These are phyloP conservation scores for Rhizophagus clarus DNA, from an alignment of 192 early-diverging fungal genomes.

Conservation along the genomic window DNA sequence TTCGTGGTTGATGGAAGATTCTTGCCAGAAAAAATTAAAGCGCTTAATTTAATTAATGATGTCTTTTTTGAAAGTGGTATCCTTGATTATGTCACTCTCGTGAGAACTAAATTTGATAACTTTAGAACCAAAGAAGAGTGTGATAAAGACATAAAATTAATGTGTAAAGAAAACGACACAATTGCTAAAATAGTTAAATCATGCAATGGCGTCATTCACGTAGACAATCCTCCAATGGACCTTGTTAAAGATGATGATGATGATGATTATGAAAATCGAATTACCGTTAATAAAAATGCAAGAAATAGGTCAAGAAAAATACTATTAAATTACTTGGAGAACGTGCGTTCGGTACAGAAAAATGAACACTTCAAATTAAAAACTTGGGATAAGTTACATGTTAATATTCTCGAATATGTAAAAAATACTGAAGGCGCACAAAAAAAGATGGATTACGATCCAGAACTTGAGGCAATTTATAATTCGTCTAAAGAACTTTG, in stretches of 20 bases:
- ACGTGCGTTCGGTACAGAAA: too few species aligned
- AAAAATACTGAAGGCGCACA: too few species aligned
- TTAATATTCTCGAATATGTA: too few species aligned
- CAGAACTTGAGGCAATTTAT: too few species aligned
- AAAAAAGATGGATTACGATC: too few species aligned
- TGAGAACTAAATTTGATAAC: background rate
- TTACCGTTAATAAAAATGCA: background rate
- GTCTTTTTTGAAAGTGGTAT: background rate
- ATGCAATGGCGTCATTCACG: background rate
- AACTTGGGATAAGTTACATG: too few species aligned
- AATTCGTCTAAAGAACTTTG: too few species aligned
- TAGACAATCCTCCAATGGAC: background rate
- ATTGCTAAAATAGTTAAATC: background rate
- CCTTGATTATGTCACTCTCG: background rate
- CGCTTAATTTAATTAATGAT: background rate
- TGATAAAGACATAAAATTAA: background rate
- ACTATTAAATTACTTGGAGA: background rate
- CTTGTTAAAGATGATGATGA: too few species aligned
- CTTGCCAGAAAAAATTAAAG: background rate
- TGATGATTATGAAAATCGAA: too few species aligned
- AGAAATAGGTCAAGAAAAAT: background rate
- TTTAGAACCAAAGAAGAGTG: background rate
- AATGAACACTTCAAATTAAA: too few species aligned
- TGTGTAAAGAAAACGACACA: background rate
- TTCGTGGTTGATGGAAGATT: background rate